phyloP scores from a whole-genome alignment of 2,329 filamentous ascomycete genomes.

The Pseudopyricularia javanii region DNA sequence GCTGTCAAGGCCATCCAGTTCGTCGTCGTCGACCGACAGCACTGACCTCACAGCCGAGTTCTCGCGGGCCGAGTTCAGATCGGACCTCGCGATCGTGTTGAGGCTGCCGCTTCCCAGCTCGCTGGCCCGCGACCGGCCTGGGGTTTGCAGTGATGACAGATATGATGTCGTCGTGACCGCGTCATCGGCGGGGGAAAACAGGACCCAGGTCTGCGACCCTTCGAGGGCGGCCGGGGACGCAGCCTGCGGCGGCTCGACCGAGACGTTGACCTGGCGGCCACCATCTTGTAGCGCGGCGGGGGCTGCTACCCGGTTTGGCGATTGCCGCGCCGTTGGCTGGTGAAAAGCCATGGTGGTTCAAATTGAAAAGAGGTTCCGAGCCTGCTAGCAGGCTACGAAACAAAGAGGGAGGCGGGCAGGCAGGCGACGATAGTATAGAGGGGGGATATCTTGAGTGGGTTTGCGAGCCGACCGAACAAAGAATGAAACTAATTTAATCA shows the following conservation, averaged over 20 bases:
- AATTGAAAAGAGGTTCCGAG: not conserved
- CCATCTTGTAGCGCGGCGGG: constrained; percentile 4
- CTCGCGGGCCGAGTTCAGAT: constrained; percentile 25
- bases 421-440: not conserved
- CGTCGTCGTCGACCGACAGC: constrained; percentile 45
- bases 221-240: constrained; percentile 27
- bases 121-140: constrained; percentile 62
- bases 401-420: not conserved
- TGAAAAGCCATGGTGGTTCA: constrained; percentile 10
- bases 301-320: constrained; percentile 26
- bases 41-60: constrained; percentile 23
- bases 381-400: not conserved
- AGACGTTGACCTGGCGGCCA: not conserved
- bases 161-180: constrained; percentile 50
- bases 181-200: constrained; percentile 69
- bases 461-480: not conserved
- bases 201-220: constrained; percentile 86
- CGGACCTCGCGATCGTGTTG: constrained; percentile 53
- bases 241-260: not conserved
- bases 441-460: not conserved
- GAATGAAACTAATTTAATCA: too few species aligned
- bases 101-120: constrained; percentile 77
- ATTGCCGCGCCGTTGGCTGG: constrained; percentile 22
- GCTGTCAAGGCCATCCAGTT: constrained; percentile 87
- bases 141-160: constrained; percentile 49